A percentile compares a stretch with the other conserved stretches of the same genome.
Conservation (phyloP, 2,329 filamentous ascomycete genomes). For the Calonectria montana region DNA sequence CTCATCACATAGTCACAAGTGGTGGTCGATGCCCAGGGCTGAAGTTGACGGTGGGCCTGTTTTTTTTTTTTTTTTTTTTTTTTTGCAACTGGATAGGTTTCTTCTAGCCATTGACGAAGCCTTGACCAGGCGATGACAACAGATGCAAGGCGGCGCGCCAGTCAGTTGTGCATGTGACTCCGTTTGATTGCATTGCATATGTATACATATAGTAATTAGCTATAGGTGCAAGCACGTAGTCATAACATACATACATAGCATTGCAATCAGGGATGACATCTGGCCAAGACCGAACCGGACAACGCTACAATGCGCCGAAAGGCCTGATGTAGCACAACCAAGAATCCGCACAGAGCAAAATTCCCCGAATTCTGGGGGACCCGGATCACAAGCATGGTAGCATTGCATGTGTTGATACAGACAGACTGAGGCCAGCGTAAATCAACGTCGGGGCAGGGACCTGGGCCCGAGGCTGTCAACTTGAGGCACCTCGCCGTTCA, state of each 20-base stretch:
- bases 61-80: no score
- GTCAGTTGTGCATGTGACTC: conserved; percentile 2
- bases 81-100: neutral
- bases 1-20: conserved; percentile 12
- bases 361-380: conserved; percentile 12
- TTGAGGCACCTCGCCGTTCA: conserved; percentile 3
- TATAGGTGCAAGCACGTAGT: neutral
- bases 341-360: neutral
- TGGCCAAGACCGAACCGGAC: no score
- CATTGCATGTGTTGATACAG: conserved; percentile 10
- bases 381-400: neutral
- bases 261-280: neutral
- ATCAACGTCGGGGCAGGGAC: conserved; percentile 21
- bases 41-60: conserved; percentile 6
- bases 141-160: neutral
- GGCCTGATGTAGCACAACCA: neutral
- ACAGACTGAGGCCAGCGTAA: conserved; percentile 18
- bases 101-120: conserved; percentile 5
- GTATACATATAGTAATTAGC: neutral
- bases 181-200: neutral
- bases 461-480: neutral
- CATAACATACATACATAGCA: neutral
- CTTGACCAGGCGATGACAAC: neutral
- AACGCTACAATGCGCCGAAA: neutral
- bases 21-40: conserved; percentile 19